Evolutionary conservation across 1,284 basidiomycete genomes (phyloP).

Genomic region (Cystobasidiaceae sp.): DNA sequence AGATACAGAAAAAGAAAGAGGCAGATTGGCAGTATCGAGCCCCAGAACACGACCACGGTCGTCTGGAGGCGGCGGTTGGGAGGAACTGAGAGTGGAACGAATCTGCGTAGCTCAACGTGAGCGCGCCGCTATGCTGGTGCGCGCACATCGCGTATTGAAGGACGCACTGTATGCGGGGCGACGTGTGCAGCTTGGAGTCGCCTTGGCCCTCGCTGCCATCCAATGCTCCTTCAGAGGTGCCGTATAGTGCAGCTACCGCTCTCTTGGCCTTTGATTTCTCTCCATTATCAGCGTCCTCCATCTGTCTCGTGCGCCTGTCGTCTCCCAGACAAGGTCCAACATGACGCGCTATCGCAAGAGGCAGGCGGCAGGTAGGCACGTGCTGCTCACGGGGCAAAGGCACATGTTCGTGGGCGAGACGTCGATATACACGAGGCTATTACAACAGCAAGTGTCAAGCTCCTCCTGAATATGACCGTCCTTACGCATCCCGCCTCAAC

Average conservation of each 20-base stretch:
- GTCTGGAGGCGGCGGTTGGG: slow-evolving; percentile 44
- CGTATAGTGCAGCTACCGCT: neutral
- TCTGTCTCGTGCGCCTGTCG: neutral
- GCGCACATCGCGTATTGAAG: too few species aligned
- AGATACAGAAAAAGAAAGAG: slow-evolving; percentile 67
- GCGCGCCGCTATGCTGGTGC: neutral
- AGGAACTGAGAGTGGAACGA: slow-evolving; percentile 43
- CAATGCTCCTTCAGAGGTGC: neutral
- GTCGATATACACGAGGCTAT: too few species aligned
- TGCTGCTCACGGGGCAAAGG: too few species aligned
- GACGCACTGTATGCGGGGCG: slow-evolving; percentile 17
- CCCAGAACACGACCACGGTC: slow-evolving; percentile 71
- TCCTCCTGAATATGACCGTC: too few species aligned
- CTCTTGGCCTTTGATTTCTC: neutral
- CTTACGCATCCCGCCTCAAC: too few species aligned
- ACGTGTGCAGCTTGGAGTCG: neutral
- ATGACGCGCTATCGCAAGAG: too few species aligned
- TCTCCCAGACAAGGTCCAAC: too few species aligned
- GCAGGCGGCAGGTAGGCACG: too few species aligned
- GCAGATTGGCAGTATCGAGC: slow-evolving; percentile 66
- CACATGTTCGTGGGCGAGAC: too few species aligned
- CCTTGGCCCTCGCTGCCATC: neutral
- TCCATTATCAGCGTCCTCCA: neutral
- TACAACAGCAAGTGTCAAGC: too few species aligned
- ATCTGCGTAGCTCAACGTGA: slow-evolving; percentile 20